Evolutionary conservation across 2,329 filamentous ascomycete species (phyloP).

Genomic region (Fusarium euwallaceae): DNA sequence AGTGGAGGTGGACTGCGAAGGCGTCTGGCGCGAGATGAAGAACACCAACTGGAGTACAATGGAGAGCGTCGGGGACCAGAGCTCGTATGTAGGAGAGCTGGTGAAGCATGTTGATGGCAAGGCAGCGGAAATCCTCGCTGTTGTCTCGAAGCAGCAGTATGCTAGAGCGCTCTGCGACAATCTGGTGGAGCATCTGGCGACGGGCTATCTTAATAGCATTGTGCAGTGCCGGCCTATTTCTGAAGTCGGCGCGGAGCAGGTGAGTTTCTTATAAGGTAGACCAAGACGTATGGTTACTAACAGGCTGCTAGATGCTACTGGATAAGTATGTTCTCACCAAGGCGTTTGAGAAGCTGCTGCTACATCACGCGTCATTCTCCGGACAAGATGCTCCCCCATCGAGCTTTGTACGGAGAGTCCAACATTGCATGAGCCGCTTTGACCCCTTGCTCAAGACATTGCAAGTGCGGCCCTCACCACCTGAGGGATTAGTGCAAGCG

Average conservation of each 20-base stretch:
- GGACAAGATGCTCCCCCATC: constrained; percentile 59
- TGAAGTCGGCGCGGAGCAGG: constrained; percentile 93
- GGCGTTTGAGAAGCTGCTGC: constrained; percentile 78
- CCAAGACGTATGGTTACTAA: constrained; percentile 37
- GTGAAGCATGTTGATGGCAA: constrained; percentile 79
- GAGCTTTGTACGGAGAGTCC: constrained; percentile 88
- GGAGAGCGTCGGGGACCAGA: constrained; percentile 93
- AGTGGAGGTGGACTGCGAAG: constrained; percentile 85
- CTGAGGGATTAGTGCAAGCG: constrained; percentile 94
- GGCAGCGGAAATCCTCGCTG: constrained; percentile 79
- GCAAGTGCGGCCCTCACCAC: constrained; percentile 90
- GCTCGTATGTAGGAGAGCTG: constrained; percentile 88
- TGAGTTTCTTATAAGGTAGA: constrained; percentile 52
- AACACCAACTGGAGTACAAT: constrained; percentile 96
- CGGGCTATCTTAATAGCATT: constrained; percentile 83
- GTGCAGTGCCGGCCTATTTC: constrained; percentile 92
- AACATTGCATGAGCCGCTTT: constrained; percentile 84
- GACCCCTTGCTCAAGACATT: constrained; percentile 96
- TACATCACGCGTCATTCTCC: constrained; percentile 66
- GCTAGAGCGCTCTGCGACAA: constrained; percentile 96
- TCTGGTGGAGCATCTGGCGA: constrained; percentile 88
- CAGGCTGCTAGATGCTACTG: constrained; percentile 80
- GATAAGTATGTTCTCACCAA: constrained; percentile 94
- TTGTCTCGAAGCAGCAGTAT: constrained; percentile 92
- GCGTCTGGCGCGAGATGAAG: constrained; percentile 95